Evolutionary conservation across 768 basidiomycete species (phyloP), one percentile per base, ranked within the genome.

Genomic region (Termitomyces sp.): DNA sequence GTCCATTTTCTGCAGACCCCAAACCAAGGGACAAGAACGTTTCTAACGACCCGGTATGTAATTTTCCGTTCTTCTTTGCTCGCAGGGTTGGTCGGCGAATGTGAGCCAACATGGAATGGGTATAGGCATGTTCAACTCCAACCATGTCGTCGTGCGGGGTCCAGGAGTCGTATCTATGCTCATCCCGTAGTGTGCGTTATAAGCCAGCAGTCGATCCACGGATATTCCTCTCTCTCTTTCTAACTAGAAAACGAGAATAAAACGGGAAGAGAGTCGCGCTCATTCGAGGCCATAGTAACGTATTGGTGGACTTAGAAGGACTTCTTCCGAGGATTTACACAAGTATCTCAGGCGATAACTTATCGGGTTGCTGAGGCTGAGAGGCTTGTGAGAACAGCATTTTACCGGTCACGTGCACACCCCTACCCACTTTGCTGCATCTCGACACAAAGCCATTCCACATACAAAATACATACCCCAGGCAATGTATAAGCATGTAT

Each of bases 21-120:
- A 76, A 52, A 20, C 73, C 70, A 62, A 71, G 73, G 4, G 72
- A 68, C 66, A 71, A 66, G 52, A 65, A 71, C 4, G 62, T 62
- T 56, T 72, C 71, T 31, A 74, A 57, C 4, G 70, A 67, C 31
- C 63, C 57, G 7, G 53, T 56, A 36, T 63, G 66, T 15, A 56
- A 47, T 36, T 25, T 57, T 25, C 25, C 25, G 25, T 25, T 25
- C 25, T 25, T 25, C 6, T 49, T 40, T 63, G 52, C 38, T 42
- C 36, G 45, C 57, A 56, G 47, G 53, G 57, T 42, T 60, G 52
- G 58, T 46, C 60, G 63, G 12, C 63, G 67, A 20, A 73, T 64
- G 12, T 64, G 68, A 7, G 67, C 60, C 31, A 74, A 60, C 20
- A 73, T 55, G 2, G 67, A 69, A 38, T 68, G 63, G 32, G 60